Evolutionary conservation across 2,329 filamentous ascomycete genomes (phyloP), one percentile per base, ranked within the genome.

Genomic region (Hymenoscyphus repandus): DNA sequence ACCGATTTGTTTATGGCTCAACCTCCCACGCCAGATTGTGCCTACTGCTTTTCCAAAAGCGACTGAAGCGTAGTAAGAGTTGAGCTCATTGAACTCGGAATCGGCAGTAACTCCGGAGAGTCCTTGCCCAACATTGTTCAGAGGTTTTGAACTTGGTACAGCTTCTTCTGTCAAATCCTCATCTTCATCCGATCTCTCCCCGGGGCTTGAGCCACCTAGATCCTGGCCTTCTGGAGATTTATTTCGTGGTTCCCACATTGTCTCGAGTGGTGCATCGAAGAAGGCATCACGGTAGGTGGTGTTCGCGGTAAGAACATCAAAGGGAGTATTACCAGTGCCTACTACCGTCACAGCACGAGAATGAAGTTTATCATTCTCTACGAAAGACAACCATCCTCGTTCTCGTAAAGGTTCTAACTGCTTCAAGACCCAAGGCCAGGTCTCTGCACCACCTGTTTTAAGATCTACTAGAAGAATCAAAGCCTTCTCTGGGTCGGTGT

Each of bases 381-480:
- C 74, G 53, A 69, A 73, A 11, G 73, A 76, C 17, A 85, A 64
- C 73, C 75, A 88, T n/a, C 76, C 76, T 37, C 70, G 72, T 37
- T 77, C 68, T 3, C 82, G 73, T 6, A 89, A 71, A 1, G 82
- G 77, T 49, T 79, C 69, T 0, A 88, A 72, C 50, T 83, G 76
- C 31, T 70, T 62, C 13, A 78, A 57, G 0, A 85, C 74, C 43
- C 74, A 66, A 0, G 72, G 72, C 70, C 77, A 82, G 1, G 77
- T 79, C 18, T 71, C 65, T 3, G 66, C 62, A 1, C 76, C 77
- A 22, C 73, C 64, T 2, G 75, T 82, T 67, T 90, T 90, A 63
- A 90, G 70, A 64, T 90, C 86, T 30, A 90, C 74, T 4, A 90
- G 73, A 3, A 90, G 72, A 5, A 79, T 72, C 0, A 88, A 66